Base-by-base conservation (phyloP, 1,284 basidiomycete species). In the Lignosus rhinocerotis region DNA sequence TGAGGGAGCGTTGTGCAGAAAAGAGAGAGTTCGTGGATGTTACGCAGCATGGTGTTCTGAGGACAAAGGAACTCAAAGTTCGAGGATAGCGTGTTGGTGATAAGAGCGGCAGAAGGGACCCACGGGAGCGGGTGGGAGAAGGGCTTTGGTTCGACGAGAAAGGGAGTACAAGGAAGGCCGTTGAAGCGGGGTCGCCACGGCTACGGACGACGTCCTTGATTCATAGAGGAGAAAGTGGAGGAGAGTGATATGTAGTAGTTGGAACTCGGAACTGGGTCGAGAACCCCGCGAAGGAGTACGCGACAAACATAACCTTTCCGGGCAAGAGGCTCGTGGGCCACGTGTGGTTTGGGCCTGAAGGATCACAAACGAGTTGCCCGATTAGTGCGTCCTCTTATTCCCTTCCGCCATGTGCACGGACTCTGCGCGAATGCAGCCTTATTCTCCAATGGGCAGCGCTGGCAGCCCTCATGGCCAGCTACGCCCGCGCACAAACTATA, bases 381-480 rank as follows among this genome's bases (percentile, higher is more conserved):
- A 68, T 68, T 48, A 56, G 70, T 67, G 52, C 55, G 53, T 71
- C 66, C 67, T 69, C 71, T 72, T 72, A 70, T 72, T 64, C 69
- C 67, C 53, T 47, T 51, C 31, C 58, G 47, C 67, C 63, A 62
- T 64, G 62, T 55, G 59, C 53, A 31, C 39, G 32, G n/a, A 36
- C 52, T 36, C 55, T 51, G 38, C 48, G 17, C 52, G 41, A 33
- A 38, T 41, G 12, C 17, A 53, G 56, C 67, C 59, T 69, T 71
- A 63, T 71, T 47, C 70, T 68, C 63, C 39, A 63, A 61, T 59
- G 46, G 66, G 66, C 47, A 55, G 36, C 36, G 19, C 30, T 14
- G 25, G 21, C 16, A 33, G 53, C 67, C 25, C 1, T 65, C 67
- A 65, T 33, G 25, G 30, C 25, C 25, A 25, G 25, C 25, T 25